Evolutionary conservation across 306 rosid species (phyloP), one percentile per base, ranked within the genome.

Genomic region (Quercus glauca): DNA sequence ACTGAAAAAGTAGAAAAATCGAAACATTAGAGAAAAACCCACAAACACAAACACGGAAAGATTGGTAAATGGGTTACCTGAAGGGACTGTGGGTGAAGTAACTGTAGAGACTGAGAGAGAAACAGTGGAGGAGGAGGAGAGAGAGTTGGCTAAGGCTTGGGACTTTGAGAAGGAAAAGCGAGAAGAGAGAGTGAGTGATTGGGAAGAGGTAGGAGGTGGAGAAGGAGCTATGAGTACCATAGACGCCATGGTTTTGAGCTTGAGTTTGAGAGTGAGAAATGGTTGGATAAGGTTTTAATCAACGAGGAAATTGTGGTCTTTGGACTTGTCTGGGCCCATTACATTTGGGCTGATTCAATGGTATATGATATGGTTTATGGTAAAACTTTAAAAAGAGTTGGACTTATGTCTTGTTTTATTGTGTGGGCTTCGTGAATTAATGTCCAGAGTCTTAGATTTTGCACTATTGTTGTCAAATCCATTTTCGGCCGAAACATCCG

Each of bases 121-220:
- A 72, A 80, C 61, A 2, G 33, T 15, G 52, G 80, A 37, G 43
- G 81, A 51, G n/a, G 84, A 28, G 55, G 60, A 84, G 65, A 89
- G 65, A 0, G 92, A 52, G 1, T 43, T 70, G 73, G 82, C 26
- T 26, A 94, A 86, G 83, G 89, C 29, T 88, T 94, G 86, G 3
- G 92, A 90, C 18, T 85, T 86, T 49, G 93, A 89, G 71, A 94
- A 89, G 3, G 94, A 94, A 78, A 87, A 84, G 73, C 89, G 85
- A 73, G 88, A 86, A 35, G 81, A 74, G 25, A 80, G 74, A 64
- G 41, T 43, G 20, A 80, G 83, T 1, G 84, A 72, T 61, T 79
- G 86, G 81, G 84, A 64, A 28, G 86, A 74, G 51, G 88, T 76
- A 26, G 91, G 81, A 26, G 87, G 83, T 80, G 91, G 83, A 63